phyloP scores from a whole-genome alignment of 257 asterid species.

The Capsicum baccatum region DNA sequence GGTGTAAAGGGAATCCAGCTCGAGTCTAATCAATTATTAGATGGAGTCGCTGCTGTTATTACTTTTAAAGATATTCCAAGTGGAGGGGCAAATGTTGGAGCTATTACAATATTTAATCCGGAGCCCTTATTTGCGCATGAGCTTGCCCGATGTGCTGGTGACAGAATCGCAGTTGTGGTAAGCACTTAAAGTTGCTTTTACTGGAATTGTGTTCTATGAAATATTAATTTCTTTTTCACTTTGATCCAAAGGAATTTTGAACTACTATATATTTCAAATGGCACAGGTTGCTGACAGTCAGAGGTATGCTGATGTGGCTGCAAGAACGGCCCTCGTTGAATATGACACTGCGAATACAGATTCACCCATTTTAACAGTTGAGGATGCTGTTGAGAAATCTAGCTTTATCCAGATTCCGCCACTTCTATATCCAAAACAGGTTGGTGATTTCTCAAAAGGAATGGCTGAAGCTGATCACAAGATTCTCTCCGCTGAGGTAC shows the following conservation, averaged over 20 bases:
- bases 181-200: slow-evolving; percentile 20
- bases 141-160: slow-evolving; percentile 60
- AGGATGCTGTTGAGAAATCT: slow-evolving; percentile 66
- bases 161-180: slow-evolving; percentile 70
- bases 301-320: slow-evolving; percentile 63
- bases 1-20: slow-evolving; percentile 53
- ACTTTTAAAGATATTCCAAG: slow-evolving; percentile 67
- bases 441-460: slow-evolving; percentile 69
- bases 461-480: slow-evolving; percentile 81
- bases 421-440: slow-evolving; percentile 46
- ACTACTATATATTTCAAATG: not conserved
- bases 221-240: not conserved
- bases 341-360: slow-evolving; percentile 59
- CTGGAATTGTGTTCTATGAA: not conserved
- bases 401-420: slow-evolving; percentile 63
- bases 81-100: slow-evolving; percentile 66
- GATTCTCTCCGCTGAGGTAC: slow-evolving; percentile 68
- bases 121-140: slow-evolving; percentile 73
- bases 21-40: slow-evolving; percentile 38
- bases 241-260: not conserved
- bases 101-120: slow-evolving; percentile 42
- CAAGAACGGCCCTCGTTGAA: slow-evolving; percentile 51
- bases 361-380: slow-evolving; percentile 70
- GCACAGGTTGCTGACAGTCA: slow-evolving; percentile 66
- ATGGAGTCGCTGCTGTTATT: slow-evolving; percentile 48